Evolutionary conservation across 2,329 filamentous ascomycete species (phyloP), one percentile per base, ranked within the genome.

Genomic region (Elsinoe batatas): DNA sequence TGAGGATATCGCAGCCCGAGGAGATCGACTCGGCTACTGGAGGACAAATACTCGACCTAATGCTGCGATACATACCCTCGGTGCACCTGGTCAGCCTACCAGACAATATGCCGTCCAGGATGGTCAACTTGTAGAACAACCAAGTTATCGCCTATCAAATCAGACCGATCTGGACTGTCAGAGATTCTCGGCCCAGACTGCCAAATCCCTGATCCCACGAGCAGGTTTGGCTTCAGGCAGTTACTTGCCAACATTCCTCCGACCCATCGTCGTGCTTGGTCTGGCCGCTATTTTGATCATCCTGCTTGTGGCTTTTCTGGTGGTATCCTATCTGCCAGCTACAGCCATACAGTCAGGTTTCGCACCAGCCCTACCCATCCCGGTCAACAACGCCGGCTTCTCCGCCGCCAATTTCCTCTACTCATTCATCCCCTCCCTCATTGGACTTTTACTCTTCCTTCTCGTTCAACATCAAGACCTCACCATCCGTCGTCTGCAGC

Each of bases 341-440:
- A 74, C 77, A 7, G 78, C 80, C 10, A 76, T 95, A 30, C 72
- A 79, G 36, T 68, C 76, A 6, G 91, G 90, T 7, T 96, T 95
- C 68, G 68, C 77, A 5, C 89, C 91, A 2, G 73, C 77, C 5
- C 73, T 95, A 1, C 72, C 76, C 8, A 82, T 62, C n/a, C 58
- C 62, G 4, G 65, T 69, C 37, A 64, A 62, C 61, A 59, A 36
- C 5, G 62, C 64, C 22, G 87, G 85, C 15, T 96, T 94, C 69
- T 94, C 88, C 1, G 76, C 87, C 0, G 88, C 89, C 50, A 89
- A 95, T 69, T 96, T 96, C 71, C 72, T 95, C 51, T 96, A 90
- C 74, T 82, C 80, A 58, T 89, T 91, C 69, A 56, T 91, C 18
- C 87, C 87, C 0, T 80, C 84, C 2, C 62, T 86, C 0, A 66